These are phyloP conservation scores for Metschnikowia gruessii DNA, from an alignment of 805 yeast genomes.

Conservation along the genomic window DNA sequence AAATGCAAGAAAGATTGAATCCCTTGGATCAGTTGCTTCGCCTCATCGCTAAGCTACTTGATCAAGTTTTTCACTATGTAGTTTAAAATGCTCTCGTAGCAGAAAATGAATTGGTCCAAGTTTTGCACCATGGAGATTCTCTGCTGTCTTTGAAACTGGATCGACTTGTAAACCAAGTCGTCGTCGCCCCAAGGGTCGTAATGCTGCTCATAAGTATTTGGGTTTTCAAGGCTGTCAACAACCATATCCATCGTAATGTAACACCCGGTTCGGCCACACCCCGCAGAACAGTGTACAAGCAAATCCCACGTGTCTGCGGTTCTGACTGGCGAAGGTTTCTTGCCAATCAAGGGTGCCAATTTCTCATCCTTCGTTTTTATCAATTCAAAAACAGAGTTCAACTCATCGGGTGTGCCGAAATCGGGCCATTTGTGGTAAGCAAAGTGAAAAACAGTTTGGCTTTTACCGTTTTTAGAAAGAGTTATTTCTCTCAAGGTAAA, in stretches of 20 bases:
- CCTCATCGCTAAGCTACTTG: background rate
- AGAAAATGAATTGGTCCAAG: conserved; percentile 66
- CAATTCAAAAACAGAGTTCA: conserved; percentile 31
- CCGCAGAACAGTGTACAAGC: conserved; percentile 57
- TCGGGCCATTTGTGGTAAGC: conserved; percentile 48
- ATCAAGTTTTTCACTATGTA: conserved; percentile 16
- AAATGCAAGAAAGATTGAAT: background rate
- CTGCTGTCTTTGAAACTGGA: conserved; percentile 67
- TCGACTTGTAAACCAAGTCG: conserved; percentile 61
- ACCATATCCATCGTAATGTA: conserved; percentile 47
- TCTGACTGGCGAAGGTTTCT: background rate
- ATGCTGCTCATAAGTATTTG: conserved; percentile 15
- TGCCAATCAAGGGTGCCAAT: conserved; percentile 11
- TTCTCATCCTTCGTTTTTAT: conserved; percentile 34
- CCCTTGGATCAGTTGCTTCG: background rate
- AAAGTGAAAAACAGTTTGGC: conserved; percentile 33
- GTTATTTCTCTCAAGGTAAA: conserved; percentile 19
- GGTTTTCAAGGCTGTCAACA: conserved; percentile 23
- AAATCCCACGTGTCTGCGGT: conserved; percentile 18
- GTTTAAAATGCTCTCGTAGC: conserved; percentile 53
- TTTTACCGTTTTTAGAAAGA: conserved; percentile 13
- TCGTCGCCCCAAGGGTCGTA: conserved; percentile 32
- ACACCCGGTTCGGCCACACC: conserved; percentile 58
- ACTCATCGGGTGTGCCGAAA: conserved; percentile 40
- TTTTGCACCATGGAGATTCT: conserved; percentile 84